Conservation (phyloP, 1,284 basidiomycete genomes). For the Rhizoctonia solani region DNA sequence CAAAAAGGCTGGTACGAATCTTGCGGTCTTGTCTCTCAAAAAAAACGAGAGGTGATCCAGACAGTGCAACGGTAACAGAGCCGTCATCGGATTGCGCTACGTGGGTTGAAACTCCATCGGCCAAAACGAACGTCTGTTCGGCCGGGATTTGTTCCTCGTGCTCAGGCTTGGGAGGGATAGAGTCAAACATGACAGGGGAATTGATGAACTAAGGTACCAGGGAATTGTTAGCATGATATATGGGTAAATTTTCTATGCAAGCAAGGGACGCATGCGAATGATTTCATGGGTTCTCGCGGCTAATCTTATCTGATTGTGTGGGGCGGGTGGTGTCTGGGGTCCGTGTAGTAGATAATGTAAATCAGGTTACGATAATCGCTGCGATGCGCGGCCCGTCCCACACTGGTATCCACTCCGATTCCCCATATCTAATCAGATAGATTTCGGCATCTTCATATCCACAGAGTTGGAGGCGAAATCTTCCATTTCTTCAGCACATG, state of each 20-base stretch:
- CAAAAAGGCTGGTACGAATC: conserved; percentile 15
- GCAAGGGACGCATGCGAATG: background rate
- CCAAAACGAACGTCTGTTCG: conserved; percentile 19
- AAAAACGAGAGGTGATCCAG: background rate
- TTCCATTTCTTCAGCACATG: conserved; percentile 22
- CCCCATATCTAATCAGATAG: conserved; percentile 14
- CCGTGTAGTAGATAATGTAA: background rate
- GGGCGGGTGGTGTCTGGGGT: background rate
- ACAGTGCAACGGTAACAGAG: conserved; percentile 4
- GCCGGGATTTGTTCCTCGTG: background rate
- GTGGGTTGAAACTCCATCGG: conserved; percentile 12
- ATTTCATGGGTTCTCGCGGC: background rate
- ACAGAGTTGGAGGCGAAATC: conserved; percentile 4
- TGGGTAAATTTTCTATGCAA: conserved; percentile 9
- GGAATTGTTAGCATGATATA: conserved; percentile 18
- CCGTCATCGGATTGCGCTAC: conserved; percentile 20
- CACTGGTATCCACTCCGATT: background rate
- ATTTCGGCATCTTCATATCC: background rate
- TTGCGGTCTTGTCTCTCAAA: conserved; percentile 9
- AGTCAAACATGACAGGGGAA: conserved; percentile 15
- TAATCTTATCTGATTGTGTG: conserved; percentile 32
- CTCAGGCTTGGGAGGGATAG: conserved; percentile 1
- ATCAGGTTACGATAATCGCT: background rate
- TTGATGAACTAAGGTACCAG: background rate
- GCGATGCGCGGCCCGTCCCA: background rate